Base-by-base conservation (phyloP, 768 basidiomycete species). In the Lentinula detonsa region DNA sequence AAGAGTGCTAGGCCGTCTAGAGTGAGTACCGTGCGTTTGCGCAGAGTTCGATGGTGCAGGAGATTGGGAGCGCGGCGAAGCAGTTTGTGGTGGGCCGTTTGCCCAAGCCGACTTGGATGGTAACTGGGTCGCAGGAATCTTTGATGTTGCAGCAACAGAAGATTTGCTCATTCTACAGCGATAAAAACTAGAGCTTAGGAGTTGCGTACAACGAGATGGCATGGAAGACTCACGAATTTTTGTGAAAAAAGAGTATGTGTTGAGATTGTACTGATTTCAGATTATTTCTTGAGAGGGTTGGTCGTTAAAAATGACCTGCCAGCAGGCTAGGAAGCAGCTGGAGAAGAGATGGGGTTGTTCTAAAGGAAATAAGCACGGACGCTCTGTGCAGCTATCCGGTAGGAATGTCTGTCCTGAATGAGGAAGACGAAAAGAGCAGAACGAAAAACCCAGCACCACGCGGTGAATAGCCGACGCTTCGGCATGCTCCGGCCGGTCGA, bases 261-360 rank as follows among this genome's bases (percentile, higher is more conserved):
- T 75, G 72, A 71, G 71, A 72, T 70, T 70, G 69, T 64, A 66
- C 64, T 65, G 65, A 77, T 77, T 72, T 66, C 75, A 73, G 76
- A 76, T 75, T 78, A 76, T 74, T 76, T 81, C 79, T 85, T 79
- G 84, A 81, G 85, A 75, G 83, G 68, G 81, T 85, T 69, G 85
- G 88, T 88, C 87, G 86, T 89, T 81, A 87, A 84, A 79, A 85
- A 82, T 84, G 88, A 90, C 89, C 89, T 90, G 89, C 89, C 89
- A 88, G 89, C 89, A 90, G 89, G 88, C 86, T 81, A 83, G 76
- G 78, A 83, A 81, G 78, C 82, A 78, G 78, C 77, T 77, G 81
- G 78, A 77, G 76, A 73, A 75, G 69, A 67, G 67, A 63, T 70
- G 63, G 48, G 64, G 66, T 64, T 70, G 68, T 72, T 80, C 77